Evolutionary conservation across 2,329 filamentous ascomycete genomes (phyloP).

Genomic region (Aspergillus novofumigatus): DNA sequence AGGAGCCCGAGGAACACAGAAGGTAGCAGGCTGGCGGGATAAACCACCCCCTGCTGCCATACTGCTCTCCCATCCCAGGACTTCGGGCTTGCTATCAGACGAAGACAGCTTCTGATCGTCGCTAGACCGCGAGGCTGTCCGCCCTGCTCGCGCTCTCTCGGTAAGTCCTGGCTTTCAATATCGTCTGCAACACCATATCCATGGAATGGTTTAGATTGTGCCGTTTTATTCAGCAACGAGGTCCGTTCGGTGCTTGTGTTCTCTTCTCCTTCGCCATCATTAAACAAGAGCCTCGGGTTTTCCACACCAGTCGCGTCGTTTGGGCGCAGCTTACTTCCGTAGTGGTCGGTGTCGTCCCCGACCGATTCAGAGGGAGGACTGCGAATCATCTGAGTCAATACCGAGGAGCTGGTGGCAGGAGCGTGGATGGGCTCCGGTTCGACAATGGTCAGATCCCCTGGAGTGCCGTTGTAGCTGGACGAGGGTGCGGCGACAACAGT

Average conservation of each 20-base stretch:
- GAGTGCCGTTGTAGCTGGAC: constrained; percentile 17
- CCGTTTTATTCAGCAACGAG: constrained; percentile 29
- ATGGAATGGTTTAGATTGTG: constrained; percentile 23
- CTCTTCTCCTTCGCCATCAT: constrained; percentile 10
- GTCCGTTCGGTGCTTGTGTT: constrained; percentile 33
- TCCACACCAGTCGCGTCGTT: constrained; percentile 16
- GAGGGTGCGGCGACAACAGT: constrained; percentile 14
- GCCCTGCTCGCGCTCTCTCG: constrained; percentile 8
- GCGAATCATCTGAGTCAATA: constrained; percentile 49
- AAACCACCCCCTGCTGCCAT: constrained; percentile 60
- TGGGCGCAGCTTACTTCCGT: constrained; percentile 1
- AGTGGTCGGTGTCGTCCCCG: constrained; percentile 13
- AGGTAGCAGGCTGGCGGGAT: constrained; percentile 69
- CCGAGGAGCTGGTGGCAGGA: constrained; percentile 39
- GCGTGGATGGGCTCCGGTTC: constrained; percentile 14
- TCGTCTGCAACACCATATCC: constrained; percentile 31
- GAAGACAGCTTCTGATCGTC: constrained; percentile 19
- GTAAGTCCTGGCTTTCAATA: constrained; percentile 25
- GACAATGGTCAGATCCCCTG: constrained; percentile 7
- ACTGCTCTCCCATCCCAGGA: constrained; percentile 67
- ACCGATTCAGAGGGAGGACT: constrained; percentile 30
- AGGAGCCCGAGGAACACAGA: constrained; percentile 84
- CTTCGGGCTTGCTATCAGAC: constrained; percentile 56
- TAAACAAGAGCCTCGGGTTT: constrained; percentile 1
- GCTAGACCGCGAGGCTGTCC: constrained; percentile 15